Conservation (phyloP, 352 stramenopile species). For the Thraustotheca clavata region DNA sequence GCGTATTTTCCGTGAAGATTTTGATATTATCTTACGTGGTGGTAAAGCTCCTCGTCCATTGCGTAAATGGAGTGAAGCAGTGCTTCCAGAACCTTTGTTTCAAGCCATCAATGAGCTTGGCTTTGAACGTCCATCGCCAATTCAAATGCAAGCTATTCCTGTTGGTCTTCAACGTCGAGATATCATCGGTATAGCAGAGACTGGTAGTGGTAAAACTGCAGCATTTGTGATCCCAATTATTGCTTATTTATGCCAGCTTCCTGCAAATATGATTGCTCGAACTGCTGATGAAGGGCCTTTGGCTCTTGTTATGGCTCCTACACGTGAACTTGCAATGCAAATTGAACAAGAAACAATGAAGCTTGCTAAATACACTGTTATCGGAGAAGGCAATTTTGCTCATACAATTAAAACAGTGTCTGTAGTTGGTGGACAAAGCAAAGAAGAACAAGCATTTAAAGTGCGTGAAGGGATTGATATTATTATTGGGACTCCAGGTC, state of each 20-base stretch:
- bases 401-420: constrained; percentile 73
- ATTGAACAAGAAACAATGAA: constrained; percentile 96
- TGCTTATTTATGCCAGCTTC: constrained; percentile 91
- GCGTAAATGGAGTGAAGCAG: constrained; percentile 86
- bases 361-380: constrained; percentile 80
- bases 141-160: constrained; percentile 97
- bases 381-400: constrained; percentile 48
- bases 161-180: constrained; percentile 95
- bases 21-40: constrained; percentile 95
- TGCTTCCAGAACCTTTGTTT: constrained; percentile 66
- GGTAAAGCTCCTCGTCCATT: constrained; percentile 87
- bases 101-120: constrained; percentile 87
- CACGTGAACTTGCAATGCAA: constrained; percentile 96
- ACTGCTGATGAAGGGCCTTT: constrained; percentile 93
- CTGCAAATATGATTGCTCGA: constrained; percentile 66
- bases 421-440: constrained; percentile 92
- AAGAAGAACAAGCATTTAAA: constrained; percentile 95
- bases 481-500: constrained; percentile 97
- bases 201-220: constrained; percentile 97
- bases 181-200: constrained; percentile 99
- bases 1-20: constrained; percentile 99
- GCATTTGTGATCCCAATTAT: constrained; percentile 98
- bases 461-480: constrained; percentile 95
- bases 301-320: constrained; percentile 97
- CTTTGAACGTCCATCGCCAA: constrained; percentile 95